These are phyloP conservation scores for Chlamydomonas reinhardtii DNA, from an alignment of 163 green algal species.

Conservation along the genomic window DNA sequence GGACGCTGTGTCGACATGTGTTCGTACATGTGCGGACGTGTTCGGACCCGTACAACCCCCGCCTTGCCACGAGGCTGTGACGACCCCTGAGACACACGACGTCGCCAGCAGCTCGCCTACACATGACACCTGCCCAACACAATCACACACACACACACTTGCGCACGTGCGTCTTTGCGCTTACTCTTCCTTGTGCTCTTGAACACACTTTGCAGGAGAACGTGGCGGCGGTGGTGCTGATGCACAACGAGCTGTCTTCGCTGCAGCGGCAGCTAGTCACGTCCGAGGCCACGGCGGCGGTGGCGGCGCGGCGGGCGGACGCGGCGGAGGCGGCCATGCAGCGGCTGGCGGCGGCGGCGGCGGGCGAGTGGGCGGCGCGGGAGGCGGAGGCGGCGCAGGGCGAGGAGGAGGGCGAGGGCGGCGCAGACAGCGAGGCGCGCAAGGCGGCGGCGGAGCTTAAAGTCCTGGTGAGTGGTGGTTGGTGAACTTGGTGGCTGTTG, in stretches of 20 bases:
- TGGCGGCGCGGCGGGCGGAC: conserved; percentile 16
- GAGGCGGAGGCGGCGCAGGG: neutral
- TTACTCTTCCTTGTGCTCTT: too few relatives aligned
- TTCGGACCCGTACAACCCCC: too few relatives aligned
- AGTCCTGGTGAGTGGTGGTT: neutral
- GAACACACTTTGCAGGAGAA: conserved; percentile 45
- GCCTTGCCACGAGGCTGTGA: too few relatives aligned
- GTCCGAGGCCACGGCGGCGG: conserved; percentile 25
- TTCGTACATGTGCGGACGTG: too few relatives aligned
- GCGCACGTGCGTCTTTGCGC: too few relatives aligned
- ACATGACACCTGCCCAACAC: too few relatives aligned
- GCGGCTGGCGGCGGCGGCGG: conserved; percentile 8
- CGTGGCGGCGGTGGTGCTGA: conserved; percentile 56
- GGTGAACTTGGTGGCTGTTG: neutral
- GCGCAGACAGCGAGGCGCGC: neutral
- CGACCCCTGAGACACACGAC: too few relatives aligned
- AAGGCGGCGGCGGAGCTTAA: neutral
- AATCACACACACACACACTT: too few relatives aligned
- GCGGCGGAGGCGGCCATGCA: conserved; percentile 34
- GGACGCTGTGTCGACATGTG: too few relatives aligned
- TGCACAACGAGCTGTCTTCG: conserved; percentile 56
- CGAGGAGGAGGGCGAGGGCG: neutral
- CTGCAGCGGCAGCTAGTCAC: conserved; percentile 65
- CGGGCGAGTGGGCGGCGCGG: neutral
- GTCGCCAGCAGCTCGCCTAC: too few relatives aligned